phyloP scores from a whole-genome alignment of 257 asterid genomes.

The Solanum arcanum region DNA sequence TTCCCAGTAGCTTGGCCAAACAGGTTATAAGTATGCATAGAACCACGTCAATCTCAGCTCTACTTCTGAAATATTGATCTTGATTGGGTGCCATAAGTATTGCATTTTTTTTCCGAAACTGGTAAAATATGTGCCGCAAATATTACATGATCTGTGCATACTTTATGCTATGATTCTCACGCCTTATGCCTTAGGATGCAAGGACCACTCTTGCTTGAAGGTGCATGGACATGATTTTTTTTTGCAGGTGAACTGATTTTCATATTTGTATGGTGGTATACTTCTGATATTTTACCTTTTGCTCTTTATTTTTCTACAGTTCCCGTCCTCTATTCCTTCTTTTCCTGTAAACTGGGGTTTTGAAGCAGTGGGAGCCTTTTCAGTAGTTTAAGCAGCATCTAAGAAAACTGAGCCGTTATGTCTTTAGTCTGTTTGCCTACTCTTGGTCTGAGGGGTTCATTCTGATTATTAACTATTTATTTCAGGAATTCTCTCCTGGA shows the following conservation, averaged over 20 bases:
- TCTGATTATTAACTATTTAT: not conserved
- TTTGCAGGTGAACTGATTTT: slow-evolving; percentile 60
- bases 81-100: slow-evolving; percentile 9
- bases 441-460: slow-evolving; percentile 1
- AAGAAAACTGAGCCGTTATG: not conserved
- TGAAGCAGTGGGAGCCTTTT: not conserved
- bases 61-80: slow-evolving; percentile 12
- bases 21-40: not conserved
- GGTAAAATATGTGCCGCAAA: not conserved
- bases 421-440: not conserved
- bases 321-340: not conserved
- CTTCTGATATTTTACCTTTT: slow-evolving; percentile 9
- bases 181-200: slow-evolving; percentile 40
- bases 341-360: not conserved
- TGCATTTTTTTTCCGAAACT: not conserved
- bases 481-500: slow-evolving; percentile 93
- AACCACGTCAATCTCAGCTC: not conserved
- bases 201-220: slow-evolving; percentile 40
- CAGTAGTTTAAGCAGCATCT: not conserved
- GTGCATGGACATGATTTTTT: slow-evolving; percentile 42
- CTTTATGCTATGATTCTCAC: slow-evolving; percentile 29
- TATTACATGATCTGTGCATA: slow-evolving; percentile 14
- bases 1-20: not conserved
- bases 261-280: slow-evolving; percentile 16
- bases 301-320: not conserved